A percentile compares a stretch with the other conserved stretches of the same genome.
These are phyloP conservation scores for Baorangia bicolor DNA, from an alignment of 768 basidiomycete species.

Conservation along the genomic window DNA sequence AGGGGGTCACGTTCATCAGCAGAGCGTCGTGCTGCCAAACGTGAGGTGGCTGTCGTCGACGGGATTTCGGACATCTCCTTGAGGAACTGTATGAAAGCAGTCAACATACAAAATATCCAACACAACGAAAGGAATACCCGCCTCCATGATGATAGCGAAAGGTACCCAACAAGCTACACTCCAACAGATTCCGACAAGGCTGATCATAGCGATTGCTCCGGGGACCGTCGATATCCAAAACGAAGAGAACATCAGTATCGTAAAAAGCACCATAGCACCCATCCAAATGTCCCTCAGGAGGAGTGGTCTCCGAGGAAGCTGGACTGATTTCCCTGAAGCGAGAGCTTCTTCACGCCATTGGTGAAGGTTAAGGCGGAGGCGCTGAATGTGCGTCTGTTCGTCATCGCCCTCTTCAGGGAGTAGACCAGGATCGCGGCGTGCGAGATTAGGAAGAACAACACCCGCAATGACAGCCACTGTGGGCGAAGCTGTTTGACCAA, in stretches of 20 bases:
- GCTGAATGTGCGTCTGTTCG: conserved; percentile 70
- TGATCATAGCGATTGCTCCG: conserved; percentile 79
- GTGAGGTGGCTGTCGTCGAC: conserved; percentile 11
- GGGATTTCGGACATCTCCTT: conserved; percentile 60
- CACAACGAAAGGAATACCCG: conserved; percentile 46
- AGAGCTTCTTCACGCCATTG: conserved; percentile 87
- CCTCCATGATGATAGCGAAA: conserved; percentile 98
- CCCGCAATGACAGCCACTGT: conserved; percentile 86
- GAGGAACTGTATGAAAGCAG: conserved; percentile 48
- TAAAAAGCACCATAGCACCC: conserved; percentile 80
- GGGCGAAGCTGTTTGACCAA: neutral
- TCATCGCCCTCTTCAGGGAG: conserved; percentile 67
- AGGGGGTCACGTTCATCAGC: conserved; percentile 49
- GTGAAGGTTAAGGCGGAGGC: conserved; percentile 67
- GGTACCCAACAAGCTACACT: conserved; percentile 98
- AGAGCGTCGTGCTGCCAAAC: conserved; percentile 33
- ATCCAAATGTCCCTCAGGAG: conserved; percentile 94
- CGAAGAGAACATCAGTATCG: conserved; percentile 74
- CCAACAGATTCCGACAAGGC: conserved; percentile 91
- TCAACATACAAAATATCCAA: conserved; percentile 2
- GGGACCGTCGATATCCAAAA: conserved; percentile 80
- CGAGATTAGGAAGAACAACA: conserved; percentile 74
- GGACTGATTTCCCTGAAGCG: conserved; percentile 67
- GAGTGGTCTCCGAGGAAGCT: conserved; percentile 85
- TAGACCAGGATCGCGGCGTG: conserved; percentile 77